A percentile compares a stretch with the other conserved stretches of the same genome.
These are phyloP conservation scores for Fusarium sp. DNA, from an alignment of 2,329 filamentous ascomycete genomes.

Conservation along the genomic window DNA sequence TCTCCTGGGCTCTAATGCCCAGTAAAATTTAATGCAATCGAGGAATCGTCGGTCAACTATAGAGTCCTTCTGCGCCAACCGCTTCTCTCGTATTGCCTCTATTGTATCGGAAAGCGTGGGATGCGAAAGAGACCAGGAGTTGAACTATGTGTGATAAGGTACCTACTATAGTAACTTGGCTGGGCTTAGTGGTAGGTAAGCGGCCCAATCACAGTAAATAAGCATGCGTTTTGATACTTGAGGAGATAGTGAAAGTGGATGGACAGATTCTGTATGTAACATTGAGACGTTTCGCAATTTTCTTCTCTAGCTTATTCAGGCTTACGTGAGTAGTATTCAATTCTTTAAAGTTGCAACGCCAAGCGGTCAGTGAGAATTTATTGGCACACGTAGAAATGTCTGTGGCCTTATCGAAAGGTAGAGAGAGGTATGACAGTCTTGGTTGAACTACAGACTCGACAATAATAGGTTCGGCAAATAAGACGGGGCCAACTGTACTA, in stretches of 20 bases:
- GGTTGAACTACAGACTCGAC: fast-evolving
- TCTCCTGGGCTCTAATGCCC: fast-evolving
- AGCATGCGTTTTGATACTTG: not conserved
- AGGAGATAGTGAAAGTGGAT: not conserved
- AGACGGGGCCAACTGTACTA: fast-evolving
- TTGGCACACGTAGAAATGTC: no score
- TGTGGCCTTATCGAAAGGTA: fast-evolving
- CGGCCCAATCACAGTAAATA: not conserved
- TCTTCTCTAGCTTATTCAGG: not conserved
- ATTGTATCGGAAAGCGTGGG: not conserved
- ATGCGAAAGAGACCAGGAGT: not conserved
- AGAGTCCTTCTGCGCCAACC: not conserved
- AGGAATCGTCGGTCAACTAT: not conserved
- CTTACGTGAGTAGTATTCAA: not conserved
- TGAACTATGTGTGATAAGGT: not conserved
- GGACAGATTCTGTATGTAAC: not conserved
- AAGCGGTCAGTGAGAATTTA: fast-evolving
- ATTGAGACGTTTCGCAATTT: not conserved
- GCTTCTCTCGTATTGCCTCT: not conserved
- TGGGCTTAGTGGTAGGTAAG: not conserved
- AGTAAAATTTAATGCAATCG: no score
- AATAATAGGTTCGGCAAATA: fast-evolving
- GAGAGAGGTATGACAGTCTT: fast-evolving
- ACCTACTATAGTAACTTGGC: not conserved
- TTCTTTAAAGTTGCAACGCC: not conserved